Evolutionary conservation across 352 stramenopile genomes (phyloP).

Genomic region (Globisporangium lucens): DNA sequence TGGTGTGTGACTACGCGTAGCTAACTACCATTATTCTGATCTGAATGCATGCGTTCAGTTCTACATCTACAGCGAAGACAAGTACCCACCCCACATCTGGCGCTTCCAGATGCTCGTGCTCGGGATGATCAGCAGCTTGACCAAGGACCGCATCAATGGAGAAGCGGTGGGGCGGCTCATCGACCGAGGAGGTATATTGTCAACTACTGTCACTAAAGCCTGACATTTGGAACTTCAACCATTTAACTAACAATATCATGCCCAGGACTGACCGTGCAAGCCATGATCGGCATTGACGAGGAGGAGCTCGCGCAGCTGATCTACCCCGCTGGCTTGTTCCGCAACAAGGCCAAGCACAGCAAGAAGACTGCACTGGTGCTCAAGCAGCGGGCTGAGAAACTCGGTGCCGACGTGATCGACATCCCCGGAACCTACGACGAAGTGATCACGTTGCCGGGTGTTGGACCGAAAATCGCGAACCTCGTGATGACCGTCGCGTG

Average conservation of each 20-base stretch:
- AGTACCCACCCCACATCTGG: conserved; percentile 34
- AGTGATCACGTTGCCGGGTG: conserved; percentile 89
- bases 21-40: no score
- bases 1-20: not conserved
- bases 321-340: conserved; percentile 91
- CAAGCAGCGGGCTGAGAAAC: conserved; percentile 20
- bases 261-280: conserved; percentile 79
- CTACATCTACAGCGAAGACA: conserved; percentile 35
- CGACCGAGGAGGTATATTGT: conserved; percentile 35
- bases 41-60: not conserved
- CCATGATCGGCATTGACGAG: conserved; percentile 81
- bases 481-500: conserved; percentile 93
- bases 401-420: conserved; percentile 42
- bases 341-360: conserved; percentile 95
- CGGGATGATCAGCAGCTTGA: conserved; percentile 97
- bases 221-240: not conserved
- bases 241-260: not conserved
- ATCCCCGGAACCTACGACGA: conserved; percentile 89
- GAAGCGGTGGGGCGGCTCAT: conserved; percentile 63
- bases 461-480: conserved; percentile 96
- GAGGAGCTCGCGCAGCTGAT: conserved; percentile 88
- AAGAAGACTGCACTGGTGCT: conserved; percentile 68
- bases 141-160: conserved; percentile 91
- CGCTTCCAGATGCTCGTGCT: conserved; percentile 93
- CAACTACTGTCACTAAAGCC: not conserved